These are phyloP conservation scores for Lodderomyces margitis DNA, from an alignment of 1,139 yeast species.

Conservation along the genomic window DNA sequence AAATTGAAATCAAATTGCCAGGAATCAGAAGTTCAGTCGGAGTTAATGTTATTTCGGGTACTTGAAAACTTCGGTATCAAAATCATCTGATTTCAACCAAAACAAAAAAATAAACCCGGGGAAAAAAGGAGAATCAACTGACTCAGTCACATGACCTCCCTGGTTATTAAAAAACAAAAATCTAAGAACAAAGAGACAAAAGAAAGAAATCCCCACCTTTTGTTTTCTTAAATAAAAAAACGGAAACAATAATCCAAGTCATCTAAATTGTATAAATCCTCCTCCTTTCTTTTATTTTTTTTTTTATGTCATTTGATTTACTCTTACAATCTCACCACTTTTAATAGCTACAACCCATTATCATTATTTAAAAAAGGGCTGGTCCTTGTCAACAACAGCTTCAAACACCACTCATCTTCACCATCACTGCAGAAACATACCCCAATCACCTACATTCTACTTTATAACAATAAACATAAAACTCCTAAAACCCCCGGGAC, in stretches of 20 bases:
- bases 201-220: not conserved
- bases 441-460: not conserved
- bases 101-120: not conserved
- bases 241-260: no score
- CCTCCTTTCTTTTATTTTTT: no score
- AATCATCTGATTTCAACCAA: not conserved
- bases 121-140: not conserved
- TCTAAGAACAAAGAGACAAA: not conserved
- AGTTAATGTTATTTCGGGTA: no score
- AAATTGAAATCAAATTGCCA: no score
- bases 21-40: no score
- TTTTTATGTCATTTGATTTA: no score
- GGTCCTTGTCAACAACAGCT: not conserved
- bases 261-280: no score
- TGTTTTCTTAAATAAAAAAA: not conserved
- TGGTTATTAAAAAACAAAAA: no score
- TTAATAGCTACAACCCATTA: not conserved
- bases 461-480: not conserved
- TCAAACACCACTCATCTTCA: not conserved
- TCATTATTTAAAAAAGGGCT: not conserved
- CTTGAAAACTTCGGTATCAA: no score
- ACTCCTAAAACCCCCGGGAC: no score
- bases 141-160: constrained; percentile 1
- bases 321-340: no score
- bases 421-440: not conserved